Evolutionary conservation across 306 rosid species (phyloP).

Genomic region (Castanea mollissima): DNA sequence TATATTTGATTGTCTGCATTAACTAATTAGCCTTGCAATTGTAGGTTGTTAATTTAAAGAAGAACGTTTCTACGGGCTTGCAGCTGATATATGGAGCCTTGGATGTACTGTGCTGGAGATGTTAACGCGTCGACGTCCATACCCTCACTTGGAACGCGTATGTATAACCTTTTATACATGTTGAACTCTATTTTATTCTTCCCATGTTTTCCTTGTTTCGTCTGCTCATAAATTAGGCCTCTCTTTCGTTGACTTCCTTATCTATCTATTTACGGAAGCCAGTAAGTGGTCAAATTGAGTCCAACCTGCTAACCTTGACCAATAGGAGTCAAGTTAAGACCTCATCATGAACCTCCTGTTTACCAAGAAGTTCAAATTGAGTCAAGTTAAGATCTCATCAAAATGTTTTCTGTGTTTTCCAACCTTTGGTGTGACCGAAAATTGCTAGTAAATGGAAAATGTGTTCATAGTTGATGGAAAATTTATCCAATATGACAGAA

Average conservation of each 20-base stretch:
- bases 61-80: constrained; percentile 37
- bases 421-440: too few species aligned
- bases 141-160: constrained; percentile 52
- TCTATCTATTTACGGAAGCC: not conserved
- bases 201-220: constrained; percentile 5
- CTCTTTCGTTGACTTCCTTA: not conserved
- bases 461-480: too few species aligned
- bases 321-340: not conserved
- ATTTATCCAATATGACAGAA: too few species aligned
- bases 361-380: not conserved
- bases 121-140: constrained; percentile 47
- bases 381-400: too few species aligned
- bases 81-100: constrained; percentile 58
- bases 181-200: not conserved
- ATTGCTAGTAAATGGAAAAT: too few species aligned
- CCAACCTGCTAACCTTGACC: not conserved
- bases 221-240: not conserved
- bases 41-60: constrained; percentile 42
- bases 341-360: not conserved
- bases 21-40: constrained; percentile 15
- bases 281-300: not conserved
- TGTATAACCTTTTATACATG: constrained; percentile 21
- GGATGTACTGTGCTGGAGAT: constrained; percentile 55
- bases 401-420: too few species aligned
- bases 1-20: not conserved